Evolutionary conservation across 148 eudicot genomes (phyloP).

Genomic region (Chenopodium suecicum): DNA sequence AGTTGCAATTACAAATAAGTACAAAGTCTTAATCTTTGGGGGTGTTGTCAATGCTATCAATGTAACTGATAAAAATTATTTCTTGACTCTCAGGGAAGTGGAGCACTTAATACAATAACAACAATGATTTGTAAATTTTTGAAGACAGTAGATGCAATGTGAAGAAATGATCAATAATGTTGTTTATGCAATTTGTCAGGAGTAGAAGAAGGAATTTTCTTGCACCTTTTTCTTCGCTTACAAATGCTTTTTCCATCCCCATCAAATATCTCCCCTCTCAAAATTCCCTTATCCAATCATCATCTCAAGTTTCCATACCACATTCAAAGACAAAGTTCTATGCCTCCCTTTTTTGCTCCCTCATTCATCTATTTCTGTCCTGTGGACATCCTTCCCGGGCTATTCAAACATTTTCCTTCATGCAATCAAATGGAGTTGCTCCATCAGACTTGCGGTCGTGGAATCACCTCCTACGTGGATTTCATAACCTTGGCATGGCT

Average conservation of each 20-base stretch:
- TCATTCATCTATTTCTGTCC: slow-evolving; percentile 31
- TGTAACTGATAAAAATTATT: neutral
- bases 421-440: slow-evolving; percentile 30
- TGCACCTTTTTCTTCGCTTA: slow-evolving; percentile 33
- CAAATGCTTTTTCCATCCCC: slow-evolving; percentile 29
- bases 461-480: slow-evolving; percentile 27
- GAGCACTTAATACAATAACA: neutral
- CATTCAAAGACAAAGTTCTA: slow-evolving; percentile 24
- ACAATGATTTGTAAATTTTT: slow-evolving; percentile 9
- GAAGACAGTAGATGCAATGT: neutral
- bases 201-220: slow-evolving; percentile 18
- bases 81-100: neutral
- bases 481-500: slow-evolving; percentile 23
- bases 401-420: slow-evolving; percentile 27
- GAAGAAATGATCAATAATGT: slow-evolving; percentile 22
- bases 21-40: too few species aligned
- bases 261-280: slow-evolving; percentile 16
- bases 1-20: neutral
- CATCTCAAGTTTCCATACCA: slow-evolving; percentile 2
- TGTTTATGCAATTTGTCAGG: slow-evolving; percentile 21
- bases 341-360: slow-evolving; percentile 33
- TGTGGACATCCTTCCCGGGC: slow-evolving; percentile 32
- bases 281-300: slow-evolving; percentile 2
- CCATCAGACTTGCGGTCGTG: slow-evolving; percentile 25
- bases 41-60: too few species aligned